Evolutionary conservation across 176 grass and related monocot genomes (phyloP).

Genomic region (Lolium rigidum): DNA sequence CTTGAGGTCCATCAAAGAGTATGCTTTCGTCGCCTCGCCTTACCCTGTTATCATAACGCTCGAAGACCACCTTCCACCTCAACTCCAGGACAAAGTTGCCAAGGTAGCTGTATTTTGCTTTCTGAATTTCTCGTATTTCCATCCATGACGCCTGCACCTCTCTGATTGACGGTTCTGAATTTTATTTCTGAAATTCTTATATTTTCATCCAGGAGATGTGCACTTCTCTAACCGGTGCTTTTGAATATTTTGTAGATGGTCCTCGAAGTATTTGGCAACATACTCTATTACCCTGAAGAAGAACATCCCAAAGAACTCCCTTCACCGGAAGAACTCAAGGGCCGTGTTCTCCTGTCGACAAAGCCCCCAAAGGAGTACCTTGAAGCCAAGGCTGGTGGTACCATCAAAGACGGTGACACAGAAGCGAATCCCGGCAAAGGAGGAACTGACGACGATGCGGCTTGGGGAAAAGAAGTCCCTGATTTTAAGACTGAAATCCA

Average conservation of each 20-base stretch:
- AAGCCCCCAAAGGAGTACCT: conserved; percentile 96
- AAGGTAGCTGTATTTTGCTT: conserved; percentile 44
- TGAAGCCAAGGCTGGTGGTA: conserved; percentile 51
- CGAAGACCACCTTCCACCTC: conserved; percentile 82
- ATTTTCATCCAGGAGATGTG: no score
- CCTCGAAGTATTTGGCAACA: conserved; percentile 64
- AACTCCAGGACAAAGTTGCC: conserved; percentile 95
- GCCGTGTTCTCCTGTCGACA: conserved; percentile 77
- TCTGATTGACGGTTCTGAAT: conserved; percentile 5
- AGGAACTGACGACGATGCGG: conserved; percentile 47
- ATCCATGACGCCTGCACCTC: background rate
- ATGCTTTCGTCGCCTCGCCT: conserved; percentile 86
- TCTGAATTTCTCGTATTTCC: background rate
- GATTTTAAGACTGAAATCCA: conserved; percentile 69
- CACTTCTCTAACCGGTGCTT: no score
- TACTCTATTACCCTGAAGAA: conserved; percentile 73
- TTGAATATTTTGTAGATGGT: conserved; percentile 60
- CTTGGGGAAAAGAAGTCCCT: conserved; percentile 84
- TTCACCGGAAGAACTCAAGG: conserved; percentile 79
- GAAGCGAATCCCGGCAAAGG: conserved; percentile 46
- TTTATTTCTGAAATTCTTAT: background rate
- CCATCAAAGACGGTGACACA: conserved; percentile 54
- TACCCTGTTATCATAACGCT: conserved; percentile 97
- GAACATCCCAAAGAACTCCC: conserved; percentile 75
- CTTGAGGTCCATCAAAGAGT: conserved; percentile 79